These are phyloP conservation scores for Suillus clintonianus DNA, from an alignment of 768 basidiomycete species.

Conservation along the genomic window DNA sequence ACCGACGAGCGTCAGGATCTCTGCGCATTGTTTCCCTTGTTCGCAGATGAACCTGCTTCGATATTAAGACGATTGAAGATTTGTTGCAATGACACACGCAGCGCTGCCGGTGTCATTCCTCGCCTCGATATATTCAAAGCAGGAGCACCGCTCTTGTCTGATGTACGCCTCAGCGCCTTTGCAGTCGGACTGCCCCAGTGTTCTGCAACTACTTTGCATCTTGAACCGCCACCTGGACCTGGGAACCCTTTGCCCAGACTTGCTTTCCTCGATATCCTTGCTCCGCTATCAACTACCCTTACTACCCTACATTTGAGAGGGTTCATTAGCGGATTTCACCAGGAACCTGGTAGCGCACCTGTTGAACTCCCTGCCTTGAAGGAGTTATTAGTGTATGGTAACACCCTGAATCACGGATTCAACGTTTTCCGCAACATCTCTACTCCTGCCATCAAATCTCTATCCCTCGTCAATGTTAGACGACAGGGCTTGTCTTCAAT, in stretches of 20 bases:
- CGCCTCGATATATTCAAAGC: conserved; percentile 33
- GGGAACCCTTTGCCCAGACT: conserved; percentile 27
- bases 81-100: conserved; percentile 24
- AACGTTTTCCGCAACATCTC: conserved; percentile 37
- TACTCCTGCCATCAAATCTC: conserved; percentile 26
- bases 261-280: conserved; percentile 30
- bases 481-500: conserved; percentile 32
- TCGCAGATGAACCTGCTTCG: conserved; percentile 25
- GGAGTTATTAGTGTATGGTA: conserved; percentile 32
- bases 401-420: conserved; percentile 34
- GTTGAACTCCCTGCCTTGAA: conserved; percentile 29
- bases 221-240: conserved; percentile 35
- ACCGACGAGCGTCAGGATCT: conserved; percentile 34
- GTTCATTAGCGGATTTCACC: conserved; percentile 33
- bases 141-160: conserved; percentile 32
- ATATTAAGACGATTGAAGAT: conserved; percentile 29
- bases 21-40: conserved; percentile 21
- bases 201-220: conserved; percentile 32
- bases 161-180: conserved; percentile 34
- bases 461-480: conserved; percentile 27
- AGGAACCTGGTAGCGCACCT: conserved; percentile 33
- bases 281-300: conserved; percentile 27
- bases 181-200: conserved; percentile 32
- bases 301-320: conserved; percentile 33
- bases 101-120: conserved; percentile 26